These are phyloP conservation scores for Schoenoplectus tabernaemontani DNA, from an alignment of 202 grass and related monocot species.

Conservation along the genomic window DNA sequence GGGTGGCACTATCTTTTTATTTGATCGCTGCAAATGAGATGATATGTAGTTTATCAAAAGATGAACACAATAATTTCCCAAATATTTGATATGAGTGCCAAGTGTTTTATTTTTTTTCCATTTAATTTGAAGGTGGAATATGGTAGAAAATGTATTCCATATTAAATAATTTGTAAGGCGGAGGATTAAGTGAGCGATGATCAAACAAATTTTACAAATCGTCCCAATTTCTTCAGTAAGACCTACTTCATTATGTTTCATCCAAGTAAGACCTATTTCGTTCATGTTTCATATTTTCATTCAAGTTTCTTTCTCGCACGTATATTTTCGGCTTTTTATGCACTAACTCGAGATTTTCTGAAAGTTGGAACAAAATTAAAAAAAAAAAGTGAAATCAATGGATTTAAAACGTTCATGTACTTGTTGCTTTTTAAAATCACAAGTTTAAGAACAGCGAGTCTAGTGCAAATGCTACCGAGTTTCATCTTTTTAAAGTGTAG, in stretches of 20 bases:
- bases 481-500: too few species aligned
- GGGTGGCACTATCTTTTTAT: not conserved
- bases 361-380: not conserved
- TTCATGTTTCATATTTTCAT: not conserved
- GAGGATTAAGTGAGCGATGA: not conserved
- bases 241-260: not conserved
- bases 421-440: too few species aligned
- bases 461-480: too few species aligned
- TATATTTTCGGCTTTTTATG: too few species aligned
- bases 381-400: not conserved
- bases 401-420: too few species aligned
- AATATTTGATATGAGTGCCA: not conserved
- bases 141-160: not conserved
- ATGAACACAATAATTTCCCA: not conserved
- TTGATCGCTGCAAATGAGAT: not conserved
- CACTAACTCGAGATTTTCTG: not conserved
- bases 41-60: not conserved
- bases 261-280: not conserved
- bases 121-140: not conserved
- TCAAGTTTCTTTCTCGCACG: not conserved
- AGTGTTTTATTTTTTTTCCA: not conserved
- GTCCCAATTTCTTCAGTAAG: too few species aligned
- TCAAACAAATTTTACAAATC: not conserved
- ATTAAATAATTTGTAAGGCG: not conserved
- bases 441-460: too few species aligned